Evolutionary conservation across 208 protist species (phyloP).

Genomic region (Crithidia mellificae): DNA sequence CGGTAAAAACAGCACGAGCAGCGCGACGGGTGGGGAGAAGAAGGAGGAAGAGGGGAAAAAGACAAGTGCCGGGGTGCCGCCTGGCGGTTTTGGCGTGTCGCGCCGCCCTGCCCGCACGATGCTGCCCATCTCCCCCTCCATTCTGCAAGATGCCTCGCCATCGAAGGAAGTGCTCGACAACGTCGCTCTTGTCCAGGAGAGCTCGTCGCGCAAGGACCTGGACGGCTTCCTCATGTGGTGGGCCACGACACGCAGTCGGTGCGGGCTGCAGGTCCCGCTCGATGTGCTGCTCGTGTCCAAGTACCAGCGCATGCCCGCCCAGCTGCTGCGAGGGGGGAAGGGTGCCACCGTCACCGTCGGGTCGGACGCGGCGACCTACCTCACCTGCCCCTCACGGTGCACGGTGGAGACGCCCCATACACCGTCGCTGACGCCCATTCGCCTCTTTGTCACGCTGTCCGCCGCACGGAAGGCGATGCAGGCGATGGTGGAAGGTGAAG

Average conservation of each 20-base stretch:
- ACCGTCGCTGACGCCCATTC: constrained; percentile 34
- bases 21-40: not conserved
- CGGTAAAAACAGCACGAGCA: not conserved
- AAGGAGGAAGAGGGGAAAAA: not conserved
- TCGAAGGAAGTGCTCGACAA: constrained; percentile 43
- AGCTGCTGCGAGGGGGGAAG: constrained; percentile 26
- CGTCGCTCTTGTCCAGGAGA: constrained; percentile 35
- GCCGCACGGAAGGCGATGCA: constrained; percentile 29
- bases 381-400: constrained; percentile 20
- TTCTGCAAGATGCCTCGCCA: constrained; percentile 49
- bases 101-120: constrained; percentile 10
- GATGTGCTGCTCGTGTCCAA: constrained; percentile 43
- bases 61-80: constrained; percentile 1
- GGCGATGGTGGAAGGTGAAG: constrained; percentile 33
- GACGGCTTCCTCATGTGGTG: constrained; percentile 80
- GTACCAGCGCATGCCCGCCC: constrained; percentile 36
- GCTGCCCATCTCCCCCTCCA: constrained; percentile 30
- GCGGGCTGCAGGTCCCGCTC: constrained; percentile 50
- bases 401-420: constrained; percentile 18
- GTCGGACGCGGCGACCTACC: constrained; percentile 21
- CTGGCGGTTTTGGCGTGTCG: constrained; percentile 13
- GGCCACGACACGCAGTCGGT: constrained; percentile 45
- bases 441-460: constrained; percentile 45
- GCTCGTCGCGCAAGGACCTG: constrained; percentile 54
- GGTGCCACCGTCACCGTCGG: constrained; percentile 20